phyloP scores from a whole-genome alignment of 2,329 filamentous ascomycete species.

The Rhinocladiella mackenziei region DNA sequence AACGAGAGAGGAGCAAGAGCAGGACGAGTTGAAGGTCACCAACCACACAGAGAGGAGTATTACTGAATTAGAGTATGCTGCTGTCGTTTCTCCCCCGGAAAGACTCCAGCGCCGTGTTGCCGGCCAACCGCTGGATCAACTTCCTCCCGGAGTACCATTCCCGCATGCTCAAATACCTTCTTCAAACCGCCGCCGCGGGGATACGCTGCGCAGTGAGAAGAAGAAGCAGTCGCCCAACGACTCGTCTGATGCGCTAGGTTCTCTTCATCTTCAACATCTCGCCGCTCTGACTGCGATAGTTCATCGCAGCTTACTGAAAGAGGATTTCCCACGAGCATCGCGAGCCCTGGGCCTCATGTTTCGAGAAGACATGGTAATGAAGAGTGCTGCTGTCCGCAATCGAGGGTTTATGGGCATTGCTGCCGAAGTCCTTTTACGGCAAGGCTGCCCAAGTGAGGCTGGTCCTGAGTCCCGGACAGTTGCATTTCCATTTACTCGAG shows the following conservation, averaged over 20 bases:
- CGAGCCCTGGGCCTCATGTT: constrained; percentile 72
- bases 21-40: constrained; percentile 4
- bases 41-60: no score
- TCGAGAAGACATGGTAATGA: constrained; percentile 55
- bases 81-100: constrained; percentile 39
- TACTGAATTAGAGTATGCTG: constrained; percentile 21
- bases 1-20: constrained; percentile 8
- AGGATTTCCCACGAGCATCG: constrained; percentile 67
- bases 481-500: constrained; percentile 37
- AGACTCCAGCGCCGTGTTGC: constrained; percentile 43
- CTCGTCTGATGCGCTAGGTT: constrained; percentile 34
- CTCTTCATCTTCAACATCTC: constrained; percentile 53
- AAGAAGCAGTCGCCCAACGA: no score
- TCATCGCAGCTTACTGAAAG: constrained; percentile 66
- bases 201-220: no score
- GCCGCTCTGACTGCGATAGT: constrained; percentile 65
- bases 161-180: constrained; percentile 37
- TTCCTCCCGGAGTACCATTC: constrained; percentile 40
- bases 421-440: constrained; percentile 73
- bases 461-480: background rate
- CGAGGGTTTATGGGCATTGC: constrained; percentile 76
- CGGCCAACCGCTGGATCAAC: constrained; percentile 38
- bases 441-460: background rate
- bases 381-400: constrained; percentile 62
- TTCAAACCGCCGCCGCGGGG: no score